Evolutionary conservation across 2,329 filamentous ascomycete genomes (phyloP).

Genomic region (Pestalotiopsis fici): DNA sequence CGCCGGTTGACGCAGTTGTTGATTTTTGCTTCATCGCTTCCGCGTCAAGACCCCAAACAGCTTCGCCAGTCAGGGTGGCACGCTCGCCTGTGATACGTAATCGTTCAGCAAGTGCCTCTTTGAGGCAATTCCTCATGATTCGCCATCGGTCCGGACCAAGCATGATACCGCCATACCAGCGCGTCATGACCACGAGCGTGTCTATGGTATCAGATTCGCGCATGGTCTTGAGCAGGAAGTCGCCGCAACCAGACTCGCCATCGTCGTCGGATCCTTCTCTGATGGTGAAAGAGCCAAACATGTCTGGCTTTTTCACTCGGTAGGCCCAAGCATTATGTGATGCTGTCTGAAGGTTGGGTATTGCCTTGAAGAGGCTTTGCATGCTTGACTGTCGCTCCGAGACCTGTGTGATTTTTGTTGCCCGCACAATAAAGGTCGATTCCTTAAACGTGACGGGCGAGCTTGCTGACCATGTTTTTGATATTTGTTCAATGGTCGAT

Average conservation of each 20-base stretch:
- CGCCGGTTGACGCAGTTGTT: conserved; percentile 24
- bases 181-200: conserved; percentile 58
- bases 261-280: conserved; percentile 59
- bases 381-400: conserved; percentile 44
- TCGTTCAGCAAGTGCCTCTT: conserved; percentile 54
- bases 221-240: conserved; percentile 56
- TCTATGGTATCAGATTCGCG: conserved; percentile 51
- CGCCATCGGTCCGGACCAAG: conserved; percentile 64
- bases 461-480: conserved; percentile 51
- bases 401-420: conserved; percentile 39
- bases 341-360: conserved; percentile 53
- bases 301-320: conserved; percentile 36
- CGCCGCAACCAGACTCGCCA: conserved; percentile 61
- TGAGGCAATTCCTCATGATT: conserved; percentile 59
- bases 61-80: conserved; percentile 47
- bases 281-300: conserved; percentile 34
- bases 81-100: conserved; percentile 42
- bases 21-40: conserved; percentile 48
- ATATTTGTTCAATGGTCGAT: conserved; percentile 12
- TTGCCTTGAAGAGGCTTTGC: conserved; percentile 46
- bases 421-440: conserved; percentile 60
- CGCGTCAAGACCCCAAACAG: conserved; percentile 62
- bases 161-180: conserved; percentile 65
- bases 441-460: conserved; percentile 50
- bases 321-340: conserved; percentile 62